Evolutionary conservation across 495 filamentous ascomycete species (phyloP).

Genomic region (Penicillium alfredii): DNA sequence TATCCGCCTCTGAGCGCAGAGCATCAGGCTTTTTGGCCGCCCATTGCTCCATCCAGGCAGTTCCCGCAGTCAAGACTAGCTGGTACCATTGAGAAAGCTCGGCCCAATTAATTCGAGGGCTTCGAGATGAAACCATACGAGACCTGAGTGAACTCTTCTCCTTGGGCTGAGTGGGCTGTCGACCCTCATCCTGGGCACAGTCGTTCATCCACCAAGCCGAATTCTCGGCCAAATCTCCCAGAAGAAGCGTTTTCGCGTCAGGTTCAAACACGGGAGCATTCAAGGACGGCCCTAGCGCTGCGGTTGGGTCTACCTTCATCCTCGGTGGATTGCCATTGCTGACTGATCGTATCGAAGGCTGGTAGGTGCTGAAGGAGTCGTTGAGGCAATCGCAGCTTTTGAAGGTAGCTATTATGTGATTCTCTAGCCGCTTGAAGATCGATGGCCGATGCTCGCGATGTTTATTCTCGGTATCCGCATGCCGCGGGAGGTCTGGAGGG

Average conservation of each 20-base stretch:
- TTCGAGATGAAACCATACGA: constrained; percentile 51
- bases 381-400: constrained; percentile 67
- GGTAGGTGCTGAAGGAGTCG: constrained; percentile 52
- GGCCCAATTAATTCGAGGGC: constrained; percentile 71
- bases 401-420: constrained; percentile 65
- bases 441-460: constrained; percentile 18
- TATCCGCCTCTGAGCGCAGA: constrained; percentile 23
- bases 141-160: constrained; percentile 21
- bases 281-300: constrained; percentile 9
- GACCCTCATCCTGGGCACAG: constrained; percentile 23
- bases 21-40: constrained; percentile 34
- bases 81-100: constrained; percentile 71
- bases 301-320: constrained; percentile 21
- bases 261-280: constrained; percentile 45
- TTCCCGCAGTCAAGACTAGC: constrained; percentile 59
- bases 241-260: constrained; percentile 70
- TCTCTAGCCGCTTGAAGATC: constrained; percentile 69
- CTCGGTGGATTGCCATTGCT: constrained; percentile 24
- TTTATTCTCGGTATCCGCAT: constrained; percentile 12
- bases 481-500: constrained; percentile 13
- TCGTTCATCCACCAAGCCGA: constrained; percentile 77
- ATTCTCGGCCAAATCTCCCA: constrained; percentile 80
- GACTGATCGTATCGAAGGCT: constrained; percentile 18
- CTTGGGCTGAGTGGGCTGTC: constrained; percentile 19
- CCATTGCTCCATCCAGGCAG: constrained; percentile 49